Percentiles rank a stretch among this genome's conserved stretches.
These are phyloP conservation scores for Fragaria nilgerrensis DNA, from an alignment of 306 rosid genomes.

Conservation along the genomic window DNA sequence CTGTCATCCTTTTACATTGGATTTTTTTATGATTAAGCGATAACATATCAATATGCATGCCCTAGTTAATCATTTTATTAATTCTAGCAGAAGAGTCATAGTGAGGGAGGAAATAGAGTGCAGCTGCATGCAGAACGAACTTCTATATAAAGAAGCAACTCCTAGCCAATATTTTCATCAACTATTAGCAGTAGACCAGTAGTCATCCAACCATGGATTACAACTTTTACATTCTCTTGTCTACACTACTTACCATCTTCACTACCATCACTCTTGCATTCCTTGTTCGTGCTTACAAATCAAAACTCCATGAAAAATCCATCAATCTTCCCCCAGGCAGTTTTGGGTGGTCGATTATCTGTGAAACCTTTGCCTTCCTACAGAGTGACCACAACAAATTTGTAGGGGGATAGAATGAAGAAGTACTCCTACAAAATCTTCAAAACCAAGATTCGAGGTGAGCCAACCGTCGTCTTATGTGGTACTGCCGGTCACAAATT, in stretches of 20 bases:
- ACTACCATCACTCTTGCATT: background rate
- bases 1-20: too few species aligned
- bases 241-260: background rate
- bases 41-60: too few species aligned
- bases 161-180: background rate
- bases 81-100: too few species aligned
- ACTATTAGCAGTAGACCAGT: too few species aligned
- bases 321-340: background rate
- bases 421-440: background rate
- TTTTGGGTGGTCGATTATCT: too few species aligned
- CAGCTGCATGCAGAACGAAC: background rate
- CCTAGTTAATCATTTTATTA: too few species aligned
- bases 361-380: background rate
- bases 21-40: too few species aligned
- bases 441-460: background rate
- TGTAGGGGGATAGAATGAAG: background rate
- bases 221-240: background rate
- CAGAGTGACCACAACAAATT: background rate
- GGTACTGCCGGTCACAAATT: background rate
- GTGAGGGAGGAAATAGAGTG: too few species aligned
- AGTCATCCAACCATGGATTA: background rate
- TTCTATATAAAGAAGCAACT: background rate
- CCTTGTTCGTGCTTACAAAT: background rate
- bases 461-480: conserved; percentile 2
- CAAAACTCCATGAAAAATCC: background rate